Conservation (phyloP, 2,329 filamentous ascomycete species). For the Raffaelea deltoideospora region DNA sequence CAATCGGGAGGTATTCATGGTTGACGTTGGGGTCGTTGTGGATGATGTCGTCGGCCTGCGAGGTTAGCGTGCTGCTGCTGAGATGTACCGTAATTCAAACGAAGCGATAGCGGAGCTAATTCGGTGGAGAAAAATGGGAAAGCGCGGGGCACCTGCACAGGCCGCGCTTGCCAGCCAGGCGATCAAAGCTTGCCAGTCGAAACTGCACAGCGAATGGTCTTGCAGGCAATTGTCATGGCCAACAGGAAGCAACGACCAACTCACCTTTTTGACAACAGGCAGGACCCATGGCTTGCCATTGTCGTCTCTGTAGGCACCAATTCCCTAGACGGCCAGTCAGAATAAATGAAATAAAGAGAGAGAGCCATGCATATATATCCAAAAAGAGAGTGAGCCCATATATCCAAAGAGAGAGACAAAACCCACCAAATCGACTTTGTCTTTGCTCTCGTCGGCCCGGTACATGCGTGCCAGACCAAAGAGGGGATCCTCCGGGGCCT, state of each 20-base stretch:
- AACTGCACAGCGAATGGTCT: slow-evolving; percentile 9
- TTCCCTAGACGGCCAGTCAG: slow-evolving; percentile 28
- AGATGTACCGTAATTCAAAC: no score
- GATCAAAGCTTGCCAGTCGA: no score
- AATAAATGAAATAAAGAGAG: neutral
- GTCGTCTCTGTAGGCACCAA: slow-evolving; percentile 91
- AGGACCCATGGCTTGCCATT: slow-evolving; percentile 95
- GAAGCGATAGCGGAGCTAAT: slow-evolving; percentile 2
- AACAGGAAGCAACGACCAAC: slow-evolving; percentile 10
- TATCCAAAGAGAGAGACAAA: slow-evolving; percentile 1
- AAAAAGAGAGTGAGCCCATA: neutral
- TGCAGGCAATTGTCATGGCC: slow-evolving; percentile 5
- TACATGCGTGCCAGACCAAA: slow-evolving; percentile 87
- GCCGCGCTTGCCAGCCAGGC: neutral
- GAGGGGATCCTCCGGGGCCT: slow-evolving; percentile 87
- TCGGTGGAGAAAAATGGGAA: slow-evolving; percentile 1
- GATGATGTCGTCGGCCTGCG: slow-evolving; percentile 77
- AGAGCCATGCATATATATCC: neutral
- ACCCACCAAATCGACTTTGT: slow-evolving; percentile 84
- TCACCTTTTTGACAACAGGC: slow-evolving; percentile 90
- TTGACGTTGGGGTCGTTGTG: slow-evolving; percentile 81
- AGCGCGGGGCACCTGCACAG: neutral
- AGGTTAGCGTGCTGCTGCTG: no score
- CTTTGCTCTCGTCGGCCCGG: slow-evolving; percentile 56
- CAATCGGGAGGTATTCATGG: slow-evolving; percentile 97